Conservation (phyloP, 805 yeast genomes). For the Wickerhamiella lipophila region DNA sequence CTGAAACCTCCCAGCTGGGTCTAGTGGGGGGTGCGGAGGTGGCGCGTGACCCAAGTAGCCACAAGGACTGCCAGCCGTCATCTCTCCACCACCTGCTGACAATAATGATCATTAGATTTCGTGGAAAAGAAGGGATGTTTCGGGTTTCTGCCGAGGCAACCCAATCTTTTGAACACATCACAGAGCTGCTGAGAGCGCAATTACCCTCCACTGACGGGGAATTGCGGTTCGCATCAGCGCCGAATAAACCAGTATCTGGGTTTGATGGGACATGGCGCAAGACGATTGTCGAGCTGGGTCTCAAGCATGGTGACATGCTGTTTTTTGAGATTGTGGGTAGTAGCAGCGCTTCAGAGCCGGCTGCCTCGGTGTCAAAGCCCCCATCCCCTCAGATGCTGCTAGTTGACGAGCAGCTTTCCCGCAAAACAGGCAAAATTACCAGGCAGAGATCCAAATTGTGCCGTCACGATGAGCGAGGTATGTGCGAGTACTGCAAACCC, state of each 20-base stretch:
- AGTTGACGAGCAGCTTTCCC: conserved; percentile 56
- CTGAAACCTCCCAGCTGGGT: not conserved
- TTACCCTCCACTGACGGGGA: conserved; percentile 25
- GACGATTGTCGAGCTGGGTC: conserved; percentile 27
- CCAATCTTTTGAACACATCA: conserved; percentile 35
- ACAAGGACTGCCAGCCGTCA: not conserved
- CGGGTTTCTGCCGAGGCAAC: conserved; percentile 43
- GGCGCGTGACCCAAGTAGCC: no score
- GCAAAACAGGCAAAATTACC: conserved; percentile 56
- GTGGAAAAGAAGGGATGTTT: conserved; percentile 73
- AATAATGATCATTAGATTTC: conserved; percentile 54
- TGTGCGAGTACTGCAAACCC: conserved; percentile 97
- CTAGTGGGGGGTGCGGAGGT: not conserved
- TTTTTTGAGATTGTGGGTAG: conserved; percentile 27
- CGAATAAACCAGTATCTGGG: conserved; percentile 33
- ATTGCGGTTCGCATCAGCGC: conserved; percentile 34
- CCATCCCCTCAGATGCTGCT: conserved; percentile 19
- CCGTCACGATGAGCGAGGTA: conserved; percentile 81
- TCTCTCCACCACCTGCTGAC: not conserved
- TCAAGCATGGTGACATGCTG: conserved; percentile 47
- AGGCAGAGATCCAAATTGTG: conserved; percentile 55
- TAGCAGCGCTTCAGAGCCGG: not conserved
- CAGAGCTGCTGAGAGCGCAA: conserved; percentile 28
- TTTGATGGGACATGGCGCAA: conserved; percentile 30
- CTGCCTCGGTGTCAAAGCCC: not conserved